phyloP scores from a whole-genome alignment of 805 yeast genomes.

The Saturnispora galanensis region DNA sequence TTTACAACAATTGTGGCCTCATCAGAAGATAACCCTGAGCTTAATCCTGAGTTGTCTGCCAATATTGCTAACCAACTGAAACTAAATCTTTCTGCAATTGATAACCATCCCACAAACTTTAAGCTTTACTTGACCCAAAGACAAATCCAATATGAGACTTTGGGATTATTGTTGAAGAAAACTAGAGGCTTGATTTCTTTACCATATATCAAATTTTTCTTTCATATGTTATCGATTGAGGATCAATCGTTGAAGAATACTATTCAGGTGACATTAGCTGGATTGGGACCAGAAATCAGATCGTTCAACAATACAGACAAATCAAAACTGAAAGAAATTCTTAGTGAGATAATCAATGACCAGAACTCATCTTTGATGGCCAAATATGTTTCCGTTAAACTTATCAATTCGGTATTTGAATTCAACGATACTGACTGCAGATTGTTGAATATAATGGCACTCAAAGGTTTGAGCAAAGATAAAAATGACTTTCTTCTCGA shows the following conservation, averaged over 20 bases:
- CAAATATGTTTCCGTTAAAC: slow-evolving; percentile 58
- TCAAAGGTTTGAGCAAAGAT: slow-evolving; percentile 31
- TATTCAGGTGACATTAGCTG: slow-evolving; percentile 62
- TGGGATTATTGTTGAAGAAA: slow-evolving; percentile 53
- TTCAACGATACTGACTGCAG: slow-evolving; percentile 64
- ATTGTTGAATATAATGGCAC: slow-evolving; percentile 54
- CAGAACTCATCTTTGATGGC: slow-evolving; percentile 22
- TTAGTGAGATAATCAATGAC: slow-evolving; percentile 14
- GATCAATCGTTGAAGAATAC: slow-evolving; percentile 50
- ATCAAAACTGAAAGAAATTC: slow-evolving; percentile 30
- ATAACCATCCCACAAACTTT: slow-evolving; percentile 24
- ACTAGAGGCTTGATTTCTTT: slow-evolving; percentile 38
- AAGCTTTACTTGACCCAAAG: slow-evolving; percentile 36
- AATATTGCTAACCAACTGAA: slow-evolving; percentile 45
- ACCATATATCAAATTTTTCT: slow-evolving; percentile 51
- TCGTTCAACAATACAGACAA: slow-evolving; percentile 32
- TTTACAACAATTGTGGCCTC: slow-evolving; percentile 27
- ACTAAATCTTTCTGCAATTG: slow-evolving; percentile 32
- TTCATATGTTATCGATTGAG: slow-evolving; percentile 62
- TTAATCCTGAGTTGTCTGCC: slow-evolving; percentile 27
- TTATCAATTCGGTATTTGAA: slow-evolving; percentile 50
- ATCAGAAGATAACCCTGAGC: slow-evolving; percentile 5
- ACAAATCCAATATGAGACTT: slow-evolving; percentile 63
- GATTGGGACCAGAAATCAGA: slow-evolving; percentile 41
- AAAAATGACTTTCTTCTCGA: slow-evolving; percentile 38